Conservation (phyloP, 139 green algal species). For the Asterochloris erici region DNA sequence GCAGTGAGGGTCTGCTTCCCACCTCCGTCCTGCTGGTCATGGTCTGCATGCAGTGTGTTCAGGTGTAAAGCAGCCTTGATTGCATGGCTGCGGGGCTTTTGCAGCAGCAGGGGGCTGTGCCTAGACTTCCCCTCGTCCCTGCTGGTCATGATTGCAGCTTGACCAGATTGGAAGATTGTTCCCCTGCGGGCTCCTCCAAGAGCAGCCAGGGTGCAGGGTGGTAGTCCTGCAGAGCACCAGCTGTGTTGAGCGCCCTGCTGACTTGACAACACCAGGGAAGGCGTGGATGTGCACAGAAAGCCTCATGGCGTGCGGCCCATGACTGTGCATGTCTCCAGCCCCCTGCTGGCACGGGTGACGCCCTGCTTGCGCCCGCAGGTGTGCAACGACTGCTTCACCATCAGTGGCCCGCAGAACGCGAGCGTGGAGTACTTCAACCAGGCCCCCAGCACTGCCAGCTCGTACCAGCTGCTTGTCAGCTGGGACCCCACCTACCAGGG, state of each 20-base stretch:
- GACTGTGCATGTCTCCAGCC: too few relatives aligned
- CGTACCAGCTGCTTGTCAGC: slow-evolving; percentile 13
- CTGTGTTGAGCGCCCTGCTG: too few relatives aligned
- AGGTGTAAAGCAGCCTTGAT: background rate
- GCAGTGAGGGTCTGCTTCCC: slow-evolving; percentile 13
- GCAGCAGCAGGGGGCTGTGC: slow-evolving; percentile 2
- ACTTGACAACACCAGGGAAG: too few relatives aligned
- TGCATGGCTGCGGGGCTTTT: background rate
- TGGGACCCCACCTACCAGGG: slow-evolving; percentile 22
- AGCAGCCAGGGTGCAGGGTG: too few relatives aligned
- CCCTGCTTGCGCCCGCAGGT: background rate
- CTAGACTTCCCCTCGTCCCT: background rate
- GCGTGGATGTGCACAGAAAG: too few relatives aligned
- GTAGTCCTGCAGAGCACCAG: too few relatives aligned
- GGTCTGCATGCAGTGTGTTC: slow-evolving; percentile 4
- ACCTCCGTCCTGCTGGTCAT: slow-evolving; percentile 3
- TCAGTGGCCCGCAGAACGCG: slow-evolving; percentile 9
- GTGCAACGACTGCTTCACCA: slow-evolving; percentile 15
- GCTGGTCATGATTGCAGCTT: slow-evolving; percentile 7
- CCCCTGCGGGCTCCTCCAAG: too few relatives aligned
- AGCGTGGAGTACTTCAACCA: slow-evolving; percentile 20
- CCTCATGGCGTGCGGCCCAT: too few relatives aligned
- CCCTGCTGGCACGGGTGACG: too few relatives aligned
- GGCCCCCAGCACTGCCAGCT: slow-evolving; percentile 3
- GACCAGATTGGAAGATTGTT: too few relatives aligned